Evolutionary conservation across 441 rosid species (phyloP), one percentile per base, ranked within the genome.

Genomic region (Erodium trifolium): DNA sequence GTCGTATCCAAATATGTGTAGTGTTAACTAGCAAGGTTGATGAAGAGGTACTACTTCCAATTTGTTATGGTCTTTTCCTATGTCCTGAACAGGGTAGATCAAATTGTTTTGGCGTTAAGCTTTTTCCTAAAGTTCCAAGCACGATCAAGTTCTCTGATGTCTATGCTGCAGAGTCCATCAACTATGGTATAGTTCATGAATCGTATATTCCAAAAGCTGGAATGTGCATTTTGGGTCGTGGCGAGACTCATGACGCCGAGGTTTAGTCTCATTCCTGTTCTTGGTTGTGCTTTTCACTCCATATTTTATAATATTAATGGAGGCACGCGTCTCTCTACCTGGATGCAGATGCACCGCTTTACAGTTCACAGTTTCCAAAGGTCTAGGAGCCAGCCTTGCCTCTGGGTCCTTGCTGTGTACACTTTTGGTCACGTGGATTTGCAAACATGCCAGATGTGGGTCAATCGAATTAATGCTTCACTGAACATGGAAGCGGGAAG

Each of bases 351-450:
- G 88, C 75, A 75, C 72, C 81, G 84, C 67, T 89, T 93, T 71
- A 70, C 77, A 4, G 87, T 87, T 10, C 87, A 87, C 41, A 83
- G 91, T 37, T 66, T 82, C 65, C 82, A 76, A 76, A 84, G 68
- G 70, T 86, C 97, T 11, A 77, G 70, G 10, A 74, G 81, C 18
- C 86, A 87, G 76, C 92, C 92, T 76, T 86, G 88, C 72, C 81
- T 82, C 53, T 88, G 90, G 92, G 75, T 74, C 67, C 80, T 80
- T 55, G 76, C 72, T 0, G 57, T 45, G 0, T 87, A 81, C 60
- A 86, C 81, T 60, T 93, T 93, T 78, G 90, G 91, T 51, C 89
- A 88, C 72, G 77, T 77, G 76, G 91, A 93, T 72, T 74, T 79
- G 81, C 79, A 75, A 73, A 78, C 76, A 14, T 91, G 96, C 76